These are phyloP conservation scores for Cordyceps tenuipes DNA, from an alignment of 2,329 filamentous ascomycete species.

Conservation along the genomic window DNA sequence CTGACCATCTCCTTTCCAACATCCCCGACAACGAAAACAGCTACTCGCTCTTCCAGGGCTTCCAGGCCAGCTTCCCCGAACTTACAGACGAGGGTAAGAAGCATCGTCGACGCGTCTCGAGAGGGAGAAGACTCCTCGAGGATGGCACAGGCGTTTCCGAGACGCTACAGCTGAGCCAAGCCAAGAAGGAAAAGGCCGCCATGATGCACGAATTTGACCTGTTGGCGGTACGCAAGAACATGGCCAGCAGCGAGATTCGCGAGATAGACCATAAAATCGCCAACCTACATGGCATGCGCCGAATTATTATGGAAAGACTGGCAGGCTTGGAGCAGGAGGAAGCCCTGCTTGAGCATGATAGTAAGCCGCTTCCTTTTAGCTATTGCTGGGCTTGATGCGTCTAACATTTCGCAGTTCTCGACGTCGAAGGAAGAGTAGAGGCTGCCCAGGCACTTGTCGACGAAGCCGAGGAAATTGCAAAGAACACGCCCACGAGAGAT, in stretches of 20 bases:
- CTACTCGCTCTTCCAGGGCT: conserved; percentile 94
- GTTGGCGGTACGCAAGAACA: conserved; percentile 87
- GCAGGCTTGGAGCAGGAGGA: conserved; percentile 87
- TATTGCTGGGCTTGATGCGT: background rate
- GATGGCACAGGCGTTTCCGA: conserved; percentile 47
- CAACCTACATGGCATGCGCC: conserved; percentile 86
- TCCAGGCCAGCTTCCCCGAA: conserved; percentile 78
- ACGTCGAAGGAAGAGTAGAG: conserved; percentile 54
- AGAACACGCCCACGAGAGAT: conserved; percentile 42
- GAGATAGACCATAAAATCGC: conserved; percentile 97
- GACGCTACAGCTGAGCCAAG: conserved; percentile 57
- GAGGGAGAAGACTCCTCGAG: conserved; percentile 67
- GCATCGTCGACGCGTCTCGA: conserved; percentile 60
- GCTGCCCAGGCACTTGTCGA: conserved; percentile 51
- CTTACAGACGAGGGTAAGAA: conserved; percentile 62
- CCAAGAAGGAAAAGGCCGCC: conserved; percentile 72
- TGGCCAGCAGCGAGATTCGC: conserved; percentile 91
- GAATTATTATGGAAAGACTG: conserved; percentile 80
- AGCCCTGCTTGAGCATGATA: conserved; percentile 77
- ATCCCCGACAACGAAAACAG: conserved; percentile 79
- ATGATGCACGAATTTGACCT: conserved; percentile 84
- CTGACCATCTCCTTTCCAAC: conserved; percentile 82
- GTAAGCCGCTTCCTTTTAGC: conserved; percentile 39
- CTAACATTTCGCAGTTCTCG: conserved; percentile 45
- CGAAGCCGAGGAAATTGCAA: conserved; percentile 48